Evolutionary conservation across 2,329 filamentous ascomycete genomes (phyloP).

Genomic region (Fusarium veterinarium): DNA sequence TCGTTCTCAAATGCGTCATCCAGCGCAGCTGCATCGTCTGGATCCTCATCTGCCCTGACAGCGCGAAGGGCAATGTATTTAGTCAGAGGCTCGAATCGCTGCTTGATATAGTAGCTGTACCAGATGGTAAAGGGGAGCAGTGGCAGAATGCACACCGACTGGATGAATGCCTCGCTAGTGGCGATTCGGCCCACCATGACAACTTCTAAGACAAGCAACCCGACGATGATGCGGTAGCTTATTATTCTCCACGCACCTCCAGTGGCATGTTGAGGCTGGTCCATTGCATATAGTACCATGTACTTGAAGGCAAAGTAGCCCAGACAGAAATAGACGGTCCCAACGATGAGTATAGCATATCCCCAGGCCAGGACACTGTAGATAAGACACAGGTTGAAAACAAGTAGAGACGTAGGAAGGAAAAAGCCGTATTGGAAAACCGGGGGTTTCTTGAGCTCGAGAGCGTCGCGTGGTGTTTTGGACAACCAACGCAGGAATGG

Average conservation of each 20-base stretch:
- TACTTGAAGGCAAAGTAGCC: conserved; percentile 96
- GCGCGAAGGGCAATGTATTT: conserved; percentile 92
- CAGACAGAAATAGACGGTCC: conserved; percentile 83
- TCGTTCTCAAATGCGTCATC: conserved; percentile 54
- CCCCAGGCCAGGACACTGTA: conserved; percentile 89
- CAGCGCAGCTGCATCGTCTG: conserved; percentile 49
- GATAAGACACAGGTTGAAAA: conserved; percentile 95
- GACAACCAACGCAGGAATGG: conserved; percentile 82
- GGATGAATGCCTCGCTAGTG: conserved; percentile 76
- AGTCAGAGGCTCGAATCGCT: conserved; percentile 88
- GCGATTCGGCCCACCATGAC: conserved; percentile 91
- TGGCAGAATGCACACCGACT: conserved; percentile 79
- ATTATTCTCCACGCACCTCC: conserved; percentile 97
- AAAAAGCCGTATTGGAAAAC: conserved; percentile 97
- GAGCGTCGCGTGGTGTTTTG: conserved; percentile 89
- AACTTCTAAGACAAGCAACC: conserved; percentile 87
- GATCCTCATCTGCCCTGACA: conserved; percentile 70
- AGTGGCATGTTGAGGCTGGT: conserved; percentile 93
- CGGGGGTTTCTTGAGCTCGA: conserved; percentile 82
- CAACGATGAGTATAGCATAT: conserved; percentile 83
- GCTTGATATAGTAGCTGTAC: conserved; percentile 86
- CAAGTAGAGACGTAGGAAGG: conserved; percentile 88
- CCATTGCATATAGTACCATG: conserved; percentile 97
- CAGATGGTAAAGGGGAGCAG: conserved; percentile 84
- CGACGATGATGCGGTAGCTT: conserved; percentile 88